Conservation (phyloP, 2,329 filamentous ascomycete genomes). For the Tetracladium maxilliforme region DNA sequence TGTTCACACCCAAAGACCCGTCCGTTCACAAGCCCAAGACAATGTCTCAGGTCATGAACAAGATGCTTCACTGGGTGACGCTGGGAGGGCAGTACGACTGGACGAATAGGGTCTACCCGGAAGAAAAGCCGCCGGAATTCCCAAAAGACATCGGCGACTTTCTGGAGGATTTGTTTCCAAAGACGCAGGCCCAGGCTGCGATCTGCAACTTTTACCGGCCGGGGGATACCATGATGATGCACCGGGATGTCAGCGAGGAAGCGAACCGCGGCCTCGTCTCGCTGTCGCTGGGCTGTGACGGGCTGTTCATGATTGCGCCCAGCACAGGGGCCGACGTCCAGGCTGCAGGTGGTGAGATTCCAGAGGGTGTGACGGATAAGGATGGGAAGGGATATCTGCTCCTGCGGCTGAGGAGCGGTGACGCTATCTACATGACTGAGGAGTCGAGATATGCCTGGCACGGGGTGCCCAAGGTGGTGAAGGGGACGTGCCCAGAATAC, state of each 20-base stretch:
- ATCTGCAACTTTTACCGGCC: slow-evolving; percentile 91
- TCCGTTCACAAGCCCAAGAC: slow-evolving; percentile 60
- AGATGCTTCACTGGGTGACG: slow-evolving; percentile 84
- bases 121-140: slow-evolving; percentile 52
- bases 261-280: slow-evolving; percentile 68
- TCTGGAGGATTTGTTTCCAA: slow-evolving; percentile 56
- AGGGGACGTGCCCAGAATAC: slow-evolving; percentile 62
- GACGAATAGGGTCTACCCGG: slow-evolving; percentile 73
- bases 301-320: slow-evolving; percentile 71
- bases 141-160: slow-evolving; percentile 58
- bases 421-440: slow-evolving; percentile 80
- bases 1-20: slow-evolving; percentile 54
- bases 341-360: slow-evolving; percentile 2
- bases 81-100: slow-evolving; percentile 94
- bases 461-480: slow-evolving; percentile 76
- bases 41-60: slow-evolving; percentile 55
- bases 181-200: slow-evolving; percentile 70
- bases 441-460: slow-evolving; percentile 85
- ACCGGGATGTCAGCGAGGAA: slow-evolving; percentile 85
- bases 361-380: slow-evolving; percentile 12
- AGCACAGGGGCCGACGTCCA: slow-evolving; percentile 7
- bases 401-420: slow-evolving; percentile 65
- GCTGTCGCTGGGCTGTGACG: slow-evolving; percentile 80
- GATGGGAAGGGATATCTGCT: slow-evolving; percentile 34
- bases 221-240: slow-evolving; percentile 80